phyloP scores from a whole-genome alignment of 2,329 filamentous ascomycete genomes.

The Sclerotinia trifoliorum region DNA sequence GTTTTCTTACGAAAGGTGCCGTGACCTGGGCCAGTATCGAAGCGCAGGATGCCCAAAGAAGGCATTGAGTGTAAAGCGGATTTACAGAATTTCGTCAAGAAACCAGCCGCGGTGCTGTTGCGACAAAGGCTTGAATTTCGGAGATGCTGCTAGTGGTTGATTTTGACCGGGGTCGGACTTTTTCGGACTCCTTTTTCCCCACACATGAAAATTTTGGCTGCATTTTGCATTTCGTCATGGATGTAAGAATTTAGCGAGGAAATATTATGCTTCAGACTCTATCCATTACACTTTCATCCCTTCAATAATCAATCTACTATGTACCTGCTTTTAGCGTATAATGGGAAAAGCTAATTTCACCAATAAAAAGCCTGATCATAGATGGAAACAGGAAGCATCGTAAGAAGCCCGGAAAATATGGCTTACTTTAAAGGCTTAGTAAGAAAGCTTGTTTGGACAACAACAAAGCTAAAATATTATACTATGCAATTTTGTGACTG shows the following conservation, averaged over 20 bases:
- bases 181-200: conserved; percentile 1
- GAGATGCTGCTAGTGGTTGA: not conserved
- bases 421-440: not conserved
- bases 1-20: not conserved
- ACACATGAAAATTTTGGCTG: not conserved
- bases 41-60: not conserved
- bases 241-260: no score
- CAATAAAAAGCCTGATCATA: not conserved
- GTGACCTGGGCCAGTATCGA: not conserved
- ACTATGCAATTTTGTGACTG: not conserved
- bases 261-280: not conserved
- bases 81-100: not conserved
- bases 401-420: not conserved
- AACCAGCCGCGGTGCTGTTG: not conserved
- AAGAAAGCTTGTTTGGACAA: conserved; percentile 1
- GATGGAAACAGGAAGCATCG: not conserved
- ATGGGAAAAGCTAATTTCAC: not conserved
- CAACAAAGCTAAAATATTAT: not conserved
- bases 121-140: not conserved
- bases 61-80: not conserved
- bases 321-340: not conserved
- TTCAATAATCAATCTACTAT: not conserved
- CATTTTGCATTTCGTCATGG: not conserved
- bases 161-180: conserved; percentile 10
- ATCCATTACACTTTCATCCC: no score